Evolutionary conservation across 129 eudicot genomes (phyloP).

Genomic region (Helichrysum umbraculigerum): DNA sequence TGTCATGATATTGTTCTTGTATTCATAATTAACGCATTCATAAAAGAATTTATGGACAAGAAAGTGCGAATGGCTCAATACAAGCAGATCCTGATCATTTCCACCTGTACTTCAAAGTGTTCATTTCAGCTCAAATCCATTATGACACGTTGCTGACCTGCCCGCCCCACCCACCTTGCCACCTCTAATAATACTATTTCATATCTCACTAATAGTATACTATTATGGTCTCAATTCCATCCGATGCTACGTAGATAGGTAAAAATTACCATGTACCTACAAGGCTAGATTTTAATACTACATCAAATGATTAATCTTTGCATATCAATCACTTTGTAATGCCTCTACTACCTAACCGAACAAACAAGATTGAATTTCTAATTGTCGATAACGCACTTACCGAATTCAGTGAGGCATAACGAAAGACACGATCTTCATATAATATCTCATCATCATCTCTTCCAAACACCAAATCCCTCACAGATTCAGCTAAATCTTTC

Average conservation of each 20-base stretch:
- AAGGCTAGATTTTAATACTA: background rate
- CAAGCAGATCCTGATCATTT: background rate
- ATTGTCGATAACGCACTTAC: conserved; percentile 39
- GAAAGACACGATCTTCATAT: conserved; percentile 90
- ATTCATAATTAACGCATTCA: background rate
- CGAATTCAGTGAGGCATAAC: conserved; percentile 82
- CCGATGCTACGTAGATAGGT: background rate
- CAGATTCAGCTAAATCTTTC: conserved; percentile 65
- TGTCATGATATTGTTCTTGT: background rate
- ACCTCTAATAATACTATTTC: background rate
- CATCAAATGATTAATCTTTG: background rate
- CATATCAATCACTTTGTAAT: background rate
- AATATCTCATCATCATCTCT: conserved; percentile 83
- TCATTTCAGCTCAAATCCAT: background rate
- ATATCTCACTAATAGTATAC: conserved; percentile 14
- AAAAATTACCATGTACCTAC: background rate
- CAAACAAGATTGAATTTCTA: background rate
- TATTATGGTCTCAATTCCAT: background rate
- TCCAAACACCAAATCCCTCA: conserved; percentile 62
- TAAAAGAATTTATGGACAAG: background rate
- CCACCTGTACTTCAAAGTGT: background rate
- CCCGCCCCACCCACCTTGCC: background rate
- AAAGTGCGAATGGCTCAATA: background rate
- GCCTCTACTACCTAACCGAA: background rate
- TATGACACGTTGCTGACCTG: background rate